Evolutionary conservation across 257 asterid species (phyloP).

Genomic region (Solanum okadae): DNA sequence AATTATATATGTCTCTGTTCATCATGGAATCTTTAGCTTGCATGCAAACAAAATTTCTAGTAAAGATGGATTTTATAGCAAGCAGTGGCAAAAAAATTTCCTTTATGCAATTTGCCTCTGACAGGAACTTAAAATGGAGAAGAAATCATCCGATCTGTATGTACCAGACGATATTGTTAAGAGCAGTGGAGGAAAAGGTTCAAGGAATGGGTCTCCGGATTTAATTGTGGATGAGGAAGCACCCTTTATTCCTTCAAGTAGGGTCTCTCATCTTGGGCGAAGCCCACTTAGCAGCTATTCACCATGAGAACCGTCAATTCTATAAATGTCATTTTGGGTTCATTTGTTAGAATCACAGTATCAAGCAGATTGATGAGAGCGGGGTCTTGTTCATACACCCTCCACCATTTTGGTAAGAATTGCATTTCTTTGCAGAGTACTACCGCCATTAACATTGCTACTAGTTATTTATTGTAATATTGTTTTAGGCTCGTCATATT

Average conservation of each 20-base stretch:
- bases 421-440: background rate
- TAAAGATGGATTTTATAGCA: background rate
- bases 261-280: slow-evolving; percentile 61
- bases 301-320: background rate
- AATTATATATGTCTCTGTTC: background rate
- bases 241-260: slow-evolving; percentile 44
- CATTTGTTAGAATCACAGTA: background rate
- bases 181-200: slow-evolving; percentile 8
- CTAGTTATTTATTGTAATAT: background rate
- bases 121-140: slow-evolving; percentile 66
- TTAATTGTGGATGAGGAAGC: slow-evolving; percentile 47
- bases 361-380: background rate
- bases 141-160: slow-evolving; percentile 59
- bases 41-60: background rate
- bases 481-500: background rate
- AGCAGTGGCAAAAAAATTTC: background rate
- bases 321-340: background rate
- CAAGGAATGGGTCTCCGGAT: slow-evolving; percentile 21
- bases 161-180: slow-evolving; percentile 23
- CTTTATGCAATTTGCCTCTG: background rate
- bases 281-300: slow-evolving; percentile 23
- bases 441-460: background rate
- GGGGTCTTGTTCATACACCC: background rate
- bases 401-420: background rate
- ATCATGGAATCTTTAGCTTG: background rate